These are phyloP conservation scores for Haplosporangium sp. DNA, from an alignment of 371 early-diverging fungal genomes.

Conservation along the genomic window DNA sequence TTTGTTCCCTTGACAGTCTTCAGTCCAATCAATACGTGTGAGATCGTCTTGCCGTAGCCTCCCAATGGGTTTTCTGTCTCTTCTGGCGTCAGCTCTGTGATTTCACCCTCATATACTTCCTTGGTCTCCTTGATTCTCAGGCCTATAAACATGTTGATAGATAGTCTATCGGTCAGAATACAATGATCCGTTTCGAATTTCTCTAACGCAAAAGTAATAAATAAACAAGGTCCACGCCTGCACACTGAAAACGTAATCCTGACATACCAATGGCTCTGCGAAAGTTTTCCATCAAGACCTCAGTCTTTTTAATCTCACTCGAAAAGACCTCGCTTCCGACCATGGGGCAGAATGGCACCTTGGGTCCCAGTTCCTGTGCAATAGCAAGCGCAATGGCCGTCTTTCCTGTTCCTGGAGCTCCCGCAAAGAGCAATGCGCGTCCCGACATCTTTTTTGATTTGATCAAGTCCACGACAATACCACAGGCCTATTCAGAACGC, in stretches of 20 bases:
- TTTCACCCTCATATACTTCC: constrained; percentile 99
- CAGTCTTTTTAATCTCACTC: constrained; percentile 98
- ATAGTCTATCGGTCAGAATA: too few species aligned
- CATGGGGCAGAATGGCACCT: constrained; percentile 99
- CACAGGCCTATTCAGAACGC: constrained; percentile 71
- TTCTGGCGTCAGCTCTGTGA: constrained; percentile 95
- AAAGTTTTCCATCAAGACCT: constrained; percentile 98
- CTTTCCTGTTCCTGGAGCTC: constrained; percentile 98
- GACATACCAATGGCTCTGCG: constrained; percentile 90
- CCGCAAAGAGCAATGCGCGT: constrained; percentile 95
- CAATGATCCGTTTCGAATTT: neutral
- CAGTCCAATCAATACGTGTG: constrained; percentile 95
- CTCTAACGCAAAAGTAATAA: neutral
- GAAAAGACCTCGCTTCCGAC: constrained; percentile 98
- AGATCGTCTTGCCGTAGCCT: constrained; percentile 92
- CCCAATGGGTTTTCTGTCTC: constrained; percentile 92
- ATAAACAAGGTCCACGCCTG: neutral
- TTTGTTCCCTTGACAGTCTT: constrained; percentile 99
- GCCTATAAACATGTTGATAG: constrained; percentile 49
- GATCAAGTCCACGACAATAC: constrained; percentile 94
- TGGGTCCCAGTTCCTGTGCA: constrained; percentile 95
- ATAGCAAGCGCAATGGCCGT: constrained; percentile 94
- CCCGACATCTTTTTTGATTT: constrained; percentile 97
- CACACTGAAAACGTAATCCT: neutral
- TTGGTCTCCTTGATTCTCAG: constrained; percentile 98